phyloP scores from a whole-genome alignment of 1,284 basidiomycete genomes.

The Heterobasidion parviporum region DNA sequence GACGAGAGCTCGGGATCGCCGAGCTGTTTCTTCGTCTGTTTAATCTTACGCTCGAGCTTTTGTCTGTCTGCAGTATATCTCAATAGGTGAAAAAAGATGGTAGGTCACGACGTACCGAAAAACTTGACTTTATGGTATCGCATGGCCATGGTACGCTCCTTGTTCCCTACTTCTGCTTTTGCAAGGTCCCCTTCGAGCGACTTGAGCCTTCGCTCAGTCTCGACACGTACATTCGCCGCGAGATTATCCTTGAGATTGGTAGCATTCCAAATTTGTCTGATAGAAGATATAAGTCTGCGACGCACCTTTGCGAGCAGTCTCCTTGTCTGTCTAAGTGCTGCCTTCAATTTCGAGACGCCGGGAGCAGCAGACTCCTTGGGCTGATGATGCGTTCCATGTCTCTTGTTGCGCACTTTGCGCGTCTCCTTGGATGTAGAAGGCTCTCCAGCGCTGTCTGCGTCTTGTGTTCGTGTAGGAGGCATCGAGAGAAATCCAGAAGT shows the following conservation, averaged over 20 bases:
- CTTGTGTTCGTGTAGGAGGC: too few species aligned
- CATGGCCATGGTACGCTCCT: slow-evolving; percentile 65
- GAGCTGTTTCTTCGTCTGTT: slow-evolving; percentile 48
- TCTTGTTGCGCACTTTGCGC: background rate
- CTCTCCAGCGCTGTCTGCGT: too few species aligned
- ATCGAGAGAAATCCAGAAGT: too few species aligned
- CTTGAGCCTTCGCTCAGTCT: slow-evolving; percentile 69
- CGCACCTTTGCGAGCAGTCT: slow-evolving; percentile 70
- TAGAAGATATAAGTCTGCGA: background rate
- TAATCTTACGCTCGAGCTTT: slow-evolving; percentile 71
- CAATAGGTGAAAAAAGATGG: background rate
- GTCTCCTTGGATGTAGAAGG: too few species aligned
- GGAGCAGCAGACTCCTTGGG: slow-evolving; percentile 21
- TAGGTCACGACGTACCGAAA: slow-evolving; percentile 53
- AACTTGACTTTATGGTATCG: slow-evolving; percentile 86
- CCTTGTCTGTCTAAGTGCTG: slow-evolving; percentile 69
- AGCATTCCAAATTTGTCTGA: background rate
- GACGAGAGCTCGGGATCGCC: slow-evolving; percentile 22
- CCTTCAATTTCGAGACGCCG: slow-evolving; percentile 76
- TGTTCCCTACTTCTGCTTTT: slow-evolving; percentile 45
- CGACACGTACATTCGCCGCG: slow-evolving; percentile 69
- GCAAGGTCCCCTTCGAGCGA: slow-evolving; percentile 71
- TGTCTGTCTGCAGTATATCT: slow-evolving; percentile 46
- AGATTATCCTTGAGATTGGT: slow-evolving; percentile 51
- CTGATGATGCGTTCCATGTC: slow-evolving; percentile 9